phyloP scores from a whole-genome alignment of 2,329 filamentous ascomycete species.

The Venturia effusa region DNA sequence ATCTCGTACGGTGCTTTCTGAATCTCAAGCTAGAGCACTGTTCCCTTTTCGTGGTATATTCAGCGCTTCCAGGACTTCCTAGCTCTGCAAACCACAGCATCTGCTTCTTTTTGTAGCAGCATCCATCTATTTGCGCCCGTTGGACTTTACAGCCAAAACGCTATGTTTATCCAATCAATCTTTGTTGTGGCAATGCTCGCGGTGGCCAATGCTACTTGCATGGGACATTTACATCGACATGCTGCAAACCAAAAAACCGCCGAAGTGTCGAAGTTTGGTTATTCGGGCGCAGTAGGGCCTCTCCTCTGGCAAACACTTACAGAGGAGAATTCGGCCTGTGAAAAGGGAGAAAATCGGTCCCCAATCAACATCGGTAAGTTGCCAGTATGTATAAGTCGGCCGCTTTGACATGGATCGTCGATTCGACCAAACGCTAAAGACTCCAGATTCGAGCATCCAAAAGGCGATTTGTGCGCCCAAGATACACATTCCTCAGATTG shows the following conservation, averaged over 20 bases:
- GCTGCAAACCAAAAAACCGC: slow-evolving; percentile 19
- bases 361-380: slow-evolving; percentile 42
- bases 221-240: slow-evolving; percentile 25
- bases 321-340: slow-evolving; percentile 36
- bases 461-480: slow-evolving; percentile 21
- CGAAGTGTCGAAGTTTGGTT: slow-evolving; percentile 29
- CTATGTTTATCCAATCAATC: not conserved
- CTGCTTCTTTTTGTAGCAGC: not conserved
- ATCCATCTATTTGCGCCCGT: not conserved
- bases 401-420: not conserved
- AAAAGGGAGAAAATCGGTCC: slow-evolving; percentile 40
- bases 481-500: slow-evolving; percentile 31
- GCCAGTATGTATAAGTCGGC: not conserved
- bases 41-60: not conserved
- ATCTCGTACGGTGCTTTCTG: not conserved
- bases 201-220: slow-evolving; percentile 26
- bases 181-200: not conserved
- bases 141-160: not conserved
- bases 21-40: not conserved
- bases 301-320: slow-evolving; percentile 42
- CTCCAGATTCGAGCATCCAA: slow-evolving; percentile 21
- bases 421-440: not conserved
- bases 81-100: not conserved
- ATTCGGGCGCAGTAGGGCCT: slow-evolving; percentile 35
- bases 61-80: not conserved